These are phyloP conservation scores for Misopates orontium DNA, from an alignment of 257 asterid species.

Conservation along the genomic window DNA sequence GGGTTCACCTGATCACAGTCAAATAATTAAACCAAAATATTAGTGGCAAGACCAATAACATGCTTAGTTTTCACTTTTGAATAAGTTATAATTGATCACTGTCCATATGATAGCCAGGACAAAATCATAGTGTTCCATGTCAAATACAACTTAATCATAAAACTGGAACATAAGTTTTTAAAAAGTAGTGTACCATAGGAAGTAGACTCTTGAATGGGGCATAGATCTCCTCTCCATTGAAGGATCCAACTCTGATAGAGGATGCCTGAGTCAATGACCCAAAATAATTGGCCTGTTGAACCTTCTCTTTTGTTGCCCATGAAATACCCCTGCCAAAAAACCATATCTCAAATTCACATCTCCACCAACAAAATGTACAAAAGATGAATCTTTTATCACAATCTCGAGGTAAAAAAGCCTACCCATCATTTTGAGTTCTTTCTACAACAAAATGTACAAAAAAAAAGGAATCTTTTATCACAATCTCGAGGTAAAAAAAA, in stretches of 20 bases:
- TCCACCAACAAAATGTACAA: background rate
- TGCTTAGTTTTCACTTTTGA: too few species aligned
- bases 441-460: too few species aligned
- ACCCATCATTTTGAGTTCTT: too few species aligned
- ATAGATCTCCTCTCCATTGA: conserved; percentile 95
- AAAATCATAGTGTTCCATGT: background rate
- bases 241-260: conserved; percentile 84
- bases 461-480: background rate
- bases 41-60: background rate
- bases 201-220: conserved; percentile 97
- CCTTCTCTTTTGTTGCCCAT: conserved; percentile 96
- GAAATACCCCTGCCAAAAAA: conserved; percentile 77
- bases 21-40: conserved; percentile 6
- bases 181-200: conserved; percentile 65
- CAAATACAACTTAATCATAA: background rate
- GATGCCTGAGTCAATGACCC: conserved; percentile 97
- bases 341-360: conserved; percentile 26
- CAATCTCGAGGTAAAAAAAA: background rate
- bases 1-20: conserved; percentile 72
- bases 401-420: background rate
- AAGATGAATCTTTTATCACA: background rate
- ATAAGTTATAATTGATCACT: too few species aligned
- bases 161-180: background rate
- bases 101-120: background rate
- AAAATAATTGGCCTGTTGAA: conserved; percentile 90